phyloP scores from a whole-genome alignment of 148 eudicot species.

The Rhododendron molle region DNA sequence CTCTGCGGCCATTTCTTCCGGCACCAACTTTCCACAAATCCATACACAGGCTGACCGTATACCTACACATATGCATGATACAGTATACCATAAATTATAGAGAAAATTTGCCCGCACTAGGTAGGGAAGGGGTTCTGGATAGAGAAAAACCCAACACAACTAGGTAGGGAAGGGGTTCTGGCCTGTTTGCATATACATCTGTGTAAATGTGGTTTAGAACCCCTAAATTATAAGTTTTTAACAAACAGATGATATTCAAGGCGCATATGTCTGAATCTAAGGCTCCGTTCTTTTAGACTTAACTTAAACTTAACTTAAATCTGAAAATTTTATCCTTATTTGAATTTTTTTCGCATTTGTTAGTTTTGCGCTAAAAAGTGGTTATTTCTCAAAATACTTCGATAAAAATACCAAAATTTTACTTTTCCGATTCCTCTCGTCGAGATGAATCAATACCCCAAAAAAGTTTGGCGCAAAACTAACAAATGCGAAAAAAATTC shows the following conservation, averaged over 20 bases:
- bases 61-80: constrained; percentile 26
- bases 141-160: background rate
- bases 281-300: too few relatives aligned
- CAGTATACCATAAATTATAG: background rate
- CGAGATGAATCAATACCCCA: too few relatives aligned
- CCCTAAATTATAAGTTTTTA: background rate
- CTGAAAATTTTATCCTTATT: too few relatives aligned
- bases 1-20: constrained; percentile 32
- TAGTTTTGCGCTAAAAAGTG: too few relatives aligned
- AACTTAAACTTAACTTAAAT: too few relatives aligned
- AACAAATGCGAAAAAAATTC: too few relatives aligned
- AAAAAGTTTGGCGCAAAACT: too few relatives aligned
- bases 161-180: background rate
- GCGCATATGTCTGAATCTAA: background rate
- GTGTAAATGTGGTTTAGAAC: background rate
- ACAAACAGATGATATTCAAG: background rate
- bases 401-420: too few relatives aligned
- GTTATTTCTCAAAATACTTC: too few relatives aligned
- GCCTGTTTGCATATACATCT: background rate
- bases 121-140: background rate
- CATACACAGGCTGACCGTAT: constrained; percentile 46
- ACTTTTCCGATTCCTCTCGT: too few relatives aligned
- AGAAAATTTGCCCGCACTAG: background rate
- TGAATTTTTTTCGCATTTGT: too few relatives aligned
- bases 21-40: constrained; percentile 39